Conservation (phyloP, 495 filamentous ascomycete genomes). For the Xylaria venustula region DNA sequence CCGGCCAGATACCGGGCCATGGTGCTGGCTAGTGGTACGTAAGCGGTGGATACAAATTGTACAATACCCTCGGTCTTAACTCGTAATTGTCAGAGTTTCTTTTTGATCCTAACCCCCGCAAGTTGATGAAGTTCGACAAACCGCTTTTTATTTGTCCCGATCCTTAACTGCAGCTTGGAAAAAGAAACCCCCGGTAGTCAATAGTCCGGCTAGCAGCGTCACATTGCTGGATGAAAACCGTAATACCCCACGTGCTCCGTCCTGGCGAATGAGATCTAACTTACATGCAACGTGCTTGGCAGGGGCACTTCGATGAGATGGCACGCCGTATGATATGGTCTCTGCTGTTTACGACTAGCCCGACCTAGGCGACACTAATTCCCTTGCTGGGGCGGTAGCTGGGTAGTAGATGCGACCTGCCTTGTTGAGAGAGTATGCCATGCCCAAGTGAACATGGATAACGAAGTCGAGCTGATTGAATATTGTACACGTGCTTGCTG, state of each 20-base stretch:
- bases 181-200: too few species aligned
- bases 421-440: neutral
- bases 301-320: neutral
- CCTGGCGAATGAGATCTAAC: neutral
- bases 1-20: too few species aligned
- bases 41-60: too few species aligned
- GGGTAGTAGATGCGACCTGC: neutral
- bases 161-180: too few species aligned
- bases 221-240: neutral
- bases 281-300: slow-evolving; percentile 1
- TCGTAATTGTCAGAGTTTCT: too few species aligned
- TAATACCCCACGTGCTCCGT: slow-evolving; percentile 1
- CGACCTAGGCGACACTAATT: neutral
- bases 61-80: too few species aligned
- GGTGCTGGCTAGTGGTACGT: too few species aligned
- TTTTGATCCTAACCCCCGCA: too few species aligned
- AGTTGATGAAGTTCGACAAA: too few species aligned
- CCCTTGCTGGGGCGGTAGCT: neutral
- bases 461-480: neutral
- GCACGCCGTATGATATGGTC: too few species aligned
- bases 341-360: neutral
- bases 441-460: neutral
- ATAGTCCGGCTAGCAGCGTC: too few species aligned
- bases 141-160: too few species aligned
- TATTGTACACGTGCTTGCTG: neutral